These are phyloP conservation scores for Rhizomucor pusillus DNA, from an alignment of 371 early-diverging fungal genomes.

Conservation along the genomic window DNA sequence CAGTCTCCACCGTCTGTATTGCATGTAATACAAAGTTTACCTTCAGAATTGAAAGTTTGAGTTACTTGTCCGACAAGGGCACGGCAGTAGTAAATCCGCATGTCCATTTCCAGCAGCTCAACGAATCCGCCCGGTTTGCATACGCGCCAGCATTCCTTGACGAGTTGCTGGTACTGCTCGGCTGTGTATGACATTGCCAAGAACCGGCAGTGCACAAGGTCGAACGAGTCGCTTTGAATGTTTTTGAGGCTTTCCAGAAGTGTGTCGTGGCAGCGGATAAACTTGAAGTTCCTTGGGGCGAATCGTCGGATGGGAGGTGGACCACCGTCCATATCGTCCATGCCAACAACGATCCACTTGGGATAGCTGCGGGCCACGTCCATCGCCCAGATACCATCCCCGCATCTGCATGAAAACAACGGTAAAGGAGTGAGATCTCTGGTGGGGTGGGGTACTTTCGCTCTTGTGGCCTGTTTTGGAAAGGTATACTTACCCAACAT, in stretches of 20 bases:
- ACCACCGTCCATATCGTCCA: constrained; percentile 25
- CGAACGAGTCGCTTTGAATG: constrained; percentile 30
- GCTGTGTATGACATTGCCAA: constrained; percentile 22
- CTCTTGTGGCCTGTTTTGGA: neutral
- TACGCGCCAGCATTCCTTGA: constrained; percentile 34
- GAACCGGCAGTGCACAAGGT: constrained; percentile 33
- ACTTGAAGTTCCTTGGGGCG: constrained; percentile 21
- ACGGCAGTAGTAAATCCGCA: constrained; percentile 33
- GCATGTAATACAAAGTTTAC: constrained; percentile 14
- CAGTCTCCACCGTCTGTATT: neutral
- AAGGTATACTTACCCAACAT: constrained; percentile 40
- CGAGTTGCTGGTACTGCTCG: constrained; percentile 25
- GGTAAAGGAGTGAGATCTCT: neutral
- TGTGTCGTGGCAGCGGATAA: constrained; percentile 22
- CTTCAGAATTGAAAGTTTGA: constrained; percentile 34
- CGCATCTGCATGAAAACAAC: constrained; percentile 26
- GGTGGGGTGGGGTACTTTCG: neutral
- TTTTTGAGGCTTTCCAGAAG: constrained; percentile 24
- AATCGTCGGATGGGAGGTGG: constrained; percentile 15
- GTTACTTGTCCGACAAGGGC: constrained; percentile 16
- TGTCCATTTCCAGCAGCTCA: constrained; percentile 40
- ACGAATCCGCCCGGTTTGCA: constrained; percentile 36
- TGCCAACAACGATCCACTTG: constrained; percentile 32
- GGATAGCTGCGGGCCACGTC: constrained; percentile 31
- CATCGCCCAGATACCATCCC: constrained; percentile 38